phyloP scores from a whole-genome alignment of 768 basidiomycete genomes.

The Melanogaster broomeanus region DNA sequence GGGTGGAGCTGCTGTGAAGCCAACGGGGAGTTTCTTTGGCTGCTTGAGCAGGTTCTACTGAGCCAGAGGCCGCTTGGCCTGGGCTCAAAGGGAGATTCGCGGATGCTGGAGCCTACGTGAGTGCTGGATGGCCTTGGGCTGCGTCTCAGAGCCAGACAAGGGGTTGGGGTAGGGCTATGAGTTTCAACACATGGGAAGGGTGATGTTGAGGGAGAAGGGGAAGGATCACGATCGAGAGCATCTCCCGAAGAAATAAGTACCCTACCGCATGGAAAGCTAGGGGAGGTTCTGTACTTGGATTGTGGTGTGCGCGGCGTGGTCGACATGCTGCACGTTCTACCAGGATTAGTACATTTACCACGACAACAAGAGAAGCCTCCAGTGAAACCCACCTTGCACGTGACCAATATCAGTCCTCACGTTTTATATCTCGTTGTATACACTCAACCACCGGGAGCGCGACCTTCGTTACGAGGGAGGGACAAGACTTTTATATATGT shows the following conservation, averaged over 20 bases:
- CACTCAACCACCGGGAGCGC: not conserved
- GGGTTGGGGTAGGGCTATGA: conserved; percentile 1
- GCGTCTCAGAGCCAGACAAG: not conserved
- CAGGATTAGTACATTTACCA: conserved; percentile 2
- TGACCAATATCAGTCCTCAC: conserved; percentile 24
- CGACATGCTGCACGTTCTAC: conserved; percentile 31
- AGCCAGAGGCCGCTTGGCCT: conserved; percentile 7
- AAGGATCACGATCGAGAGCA: conserved; percentile 4
- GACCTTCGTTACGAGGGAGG: not conserved
- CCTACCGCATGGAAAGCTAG: conserved; percentile 1
- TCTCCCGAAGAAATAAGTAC: not conserved
- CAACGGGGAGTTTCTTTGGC: not conserved
- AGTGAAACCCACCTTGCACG: conserved; percentile 22
- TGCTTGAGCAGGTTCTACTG: not conserved
- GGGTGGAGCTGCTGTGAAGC: not conserved
- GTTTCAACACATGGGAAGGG: conserved; percentile 18
- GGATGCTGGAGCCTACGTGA: conserved; percentile 2
- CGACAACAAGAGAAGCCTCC: not conserved
- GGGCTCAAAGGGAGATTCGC: conserved; percentile 20
- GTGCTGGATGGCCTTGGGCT: conserved; percentile 9
- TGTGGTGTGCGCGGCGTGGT: conserved; percentile 30
- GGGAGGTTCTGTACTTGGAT: conserved; percentile 3
- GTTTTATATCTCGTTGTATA: no score
- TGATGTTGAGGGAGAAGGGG: conserved; percentile 15
- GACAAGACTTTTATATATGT: not conserved